Evolutionary conservation across 2,329 filamentous ascomycete genomes (phyloP).

Genomic region (Onygenales sp.): DNA sequence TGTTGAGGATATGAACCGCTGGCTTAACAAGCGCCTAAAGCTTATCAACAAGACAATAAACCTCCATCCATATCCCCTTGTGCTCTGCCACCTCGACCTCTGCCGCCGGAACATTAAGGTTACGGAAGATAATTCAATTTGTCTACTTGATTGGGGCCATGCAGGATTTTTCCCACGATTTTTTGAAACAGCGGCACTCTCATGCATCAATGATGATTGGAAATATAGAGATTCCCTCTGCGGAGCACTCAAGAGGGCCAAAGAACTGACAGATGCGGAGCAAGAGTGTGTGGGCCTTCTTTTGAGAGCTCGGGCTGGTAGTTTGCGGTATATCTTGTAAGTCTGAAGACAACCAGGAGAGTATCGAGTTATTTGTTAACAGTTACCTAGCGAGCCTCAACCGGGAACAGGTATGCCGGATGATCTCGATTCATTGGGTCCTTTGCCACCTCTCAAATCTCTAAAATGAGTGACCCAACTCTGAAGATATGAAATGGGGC

Average conservation of each 20-base stretch:
- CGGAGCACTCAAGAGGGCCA: constrained; percentile 8
- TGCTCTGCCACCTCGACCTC: constrained; percentile 19
- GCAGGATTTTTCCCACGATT: constrained; percentile 17
- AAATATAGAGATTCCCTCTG: constrained; percentile 11
- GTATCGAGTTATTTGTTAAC: too few relatives aligned
- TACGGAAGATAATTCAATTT: constrained; percentile 13
- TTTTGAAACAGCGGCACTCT: constrained; percentile 12
- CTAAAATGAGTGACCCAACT: too few relatives aligned
- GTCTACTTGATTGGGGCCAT: constrained; percentile 18
- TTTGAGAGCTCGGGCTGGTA: background rate
- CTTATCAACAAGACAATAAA: constrained; percentile 14
- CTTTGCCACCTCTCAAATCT: too few relatives aligned
- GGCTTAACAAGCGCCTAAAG: constrained; percentile 9
- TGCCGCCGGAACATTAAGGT: constrained; percentile 19
- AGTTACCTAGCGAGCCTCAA: too few relatives aligned
- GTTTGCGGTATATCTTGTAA: too few relatives aligned
- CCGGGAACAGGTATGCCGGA: too few relatives aligned
- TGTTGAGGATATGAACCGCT: constrained; percentile 8
- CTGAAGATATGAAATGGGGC: too few relatives aligned
- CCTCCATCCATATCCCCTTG: constrained; percentile 15
- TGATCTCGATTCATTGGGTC: too few relatives aligned
- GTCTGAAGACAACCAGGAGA: too few relatives aligned
- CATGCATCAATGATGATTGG: constrained; percentile 12
- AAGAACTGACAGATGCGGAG: constrained; percentile 15
- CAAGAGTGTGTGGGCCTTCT: constrained; percentile 13